These are phyloP conservation scores for Acidomyces sp. DNA, from an alignment of 495 filamentous ascomycete genomes.

Conservation along the genomic window DNA sequence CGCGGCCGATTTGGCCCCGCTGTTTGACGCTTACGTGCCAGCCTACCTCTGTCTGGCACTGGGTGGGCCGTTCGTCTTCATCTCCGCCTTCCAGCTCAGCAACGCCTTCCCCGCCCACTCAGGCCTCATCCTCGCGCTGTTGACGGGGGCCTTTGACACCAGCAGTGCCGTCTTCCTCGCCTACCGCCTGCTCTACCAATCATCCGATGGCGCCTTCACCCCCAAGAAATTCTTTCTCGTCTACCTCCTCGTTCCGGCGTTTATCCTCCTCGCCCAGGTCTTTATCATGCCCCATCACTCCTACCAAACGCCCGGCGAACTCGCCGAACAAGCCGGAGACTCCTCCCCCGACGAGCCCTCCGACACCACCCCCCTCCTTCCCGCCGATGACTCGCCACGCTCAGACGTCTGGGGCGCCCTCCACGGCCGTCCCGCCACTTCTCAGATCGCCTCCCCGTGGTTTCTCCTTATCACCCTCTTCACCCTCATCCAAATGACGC, in stretches of 20 bases:
- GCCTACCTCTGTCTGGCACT: conserved; percentile 74
- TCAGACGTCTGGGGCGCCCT: conserved; percentile 80
- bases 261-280: conserved; percentile 57
- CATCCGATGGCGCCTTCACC: conserved; percentile 45
- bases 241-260: conserved; percentile 61
- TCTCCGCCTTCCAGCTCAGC: conserved; percentile 81
- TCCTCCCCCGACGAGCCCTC: conserved; percentile 26
- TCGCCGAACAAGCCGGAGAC: conserved; percentile 57
- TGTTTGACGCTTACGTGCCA: conserved; percentile 63
- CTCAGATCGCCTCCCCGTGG: conserved; percentile 76
- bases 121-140: conserved; percentile 67
- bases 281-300: conserved; percentile 64
- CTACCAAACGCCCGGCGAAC: conserved; percentile 80
- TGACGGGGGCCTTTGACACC: conserved; percentile 84
- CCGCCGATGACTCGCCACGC: conserved; percentile 20
- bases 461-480: conserved; percentile 78
- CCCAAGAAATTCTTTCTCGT: conserved; percentile 59
- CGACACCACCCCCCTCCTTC: conserved; percentile 37
- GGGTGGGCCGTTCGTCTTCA: conserved; percentile 82
- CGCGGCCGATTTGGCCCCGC: conserved; percentile 44
- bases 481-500: conserved; percentile 81
- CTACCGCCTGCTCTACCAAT: conserved; percentile 66
- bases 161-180: conserved; percentile 77
- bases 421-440: conserved; percentile 55
- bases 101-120: conserved; percentile 82